Conservation (phyloP, 345 rosid species). For the Arabis hirsuta region DNA sequence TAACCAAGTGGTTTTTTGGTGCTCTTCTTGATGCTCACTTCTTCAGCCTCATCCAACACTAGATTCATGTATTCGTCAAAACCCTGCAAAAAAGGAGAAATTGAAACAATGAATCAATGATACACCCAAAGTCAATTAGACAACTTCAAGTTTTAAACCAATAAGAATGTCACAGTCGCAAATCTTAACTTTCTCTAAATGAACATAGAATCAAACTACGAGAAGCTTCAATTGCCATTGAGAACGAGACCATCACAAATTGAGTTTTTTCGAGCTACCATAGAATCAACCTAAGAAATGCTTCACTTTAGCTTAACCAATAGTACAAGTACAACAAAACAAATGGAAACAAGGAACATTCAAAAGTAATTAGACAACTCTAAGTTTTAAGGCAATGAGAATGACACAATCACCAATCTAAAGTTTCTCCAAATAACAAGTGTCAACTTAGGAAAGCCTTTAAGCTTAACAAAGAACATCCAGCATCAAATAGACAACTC, state of each 20-base stretch:
- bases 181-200: background rate
- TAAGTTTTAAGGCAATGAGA: too few relatives aligned
- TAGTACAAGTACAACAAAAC: background rate
- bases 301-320: background rate
- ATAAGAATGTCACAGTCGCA: background rate
- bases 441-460: too few relatives aligned
- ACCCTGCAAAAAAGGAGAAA: slow-evolving; percentile 53
- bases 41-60: slow-evolving; percentile 95
- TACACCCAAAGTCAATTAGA: background rate
- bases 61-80: slow-evolving; percentile 98
- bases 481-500: too few relatives aligned
- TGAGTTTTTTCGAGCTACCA: background rate
- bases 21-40: slow-evolving; percentile 86
- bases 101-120: slow-evolving; percentile 10
- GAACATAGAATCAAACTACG: background rate
- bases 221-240: background rate
- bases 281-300: background rate
- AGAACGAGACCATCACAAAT: slow-evolving; percentile 8
- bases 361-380: background rate
- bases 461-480: too few relatives aligned
- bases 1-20: slow-evolving; percentile 81
- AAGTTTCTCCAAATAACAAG: background rate
- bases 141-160: too few relatives aligned
- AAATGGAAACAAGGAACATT: background rate
- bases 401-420: slow-evolving; percentile 11